Conservation (phyloP, 2,329 filamentous ascomycete genomes). For the Teratosphaeria nubilosa region DNA sequence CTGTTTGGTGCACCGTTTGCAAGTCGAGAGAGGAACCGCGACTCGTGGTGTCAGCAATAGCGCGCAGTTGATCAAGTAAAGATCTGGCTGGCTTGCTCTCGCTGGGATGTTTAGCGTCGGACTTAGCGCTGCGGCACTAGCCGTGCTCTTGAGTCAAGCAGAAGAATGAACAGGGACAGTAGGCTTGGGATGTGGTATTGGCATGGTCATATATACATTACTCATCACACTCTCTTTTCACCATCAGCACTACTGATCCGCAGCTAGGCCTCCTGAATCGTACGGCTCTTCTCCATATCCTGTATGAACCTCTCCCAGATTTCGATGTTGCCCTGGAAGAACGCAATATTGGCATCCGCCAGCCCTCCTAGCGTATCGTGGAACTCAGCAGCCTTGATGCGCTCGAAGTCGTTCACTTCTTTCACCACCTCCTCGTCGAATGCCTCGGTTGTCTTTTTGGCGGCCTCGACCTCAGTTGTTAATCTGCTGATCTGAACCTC, state of each 20-base stretch:
- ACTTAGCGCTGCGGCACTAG: neutral
- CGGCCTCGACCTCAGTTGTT: slow-evolving; percentile 76
- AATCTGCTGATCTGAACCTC: slow-evolving; percentile 89
- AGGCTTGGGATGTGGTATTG: neutral
- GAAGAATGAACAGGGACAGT: neutral
- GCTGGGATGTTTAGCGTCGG: neutral
- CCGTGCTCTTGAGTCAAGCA: neutral
- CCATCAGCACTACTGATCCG: neutral
- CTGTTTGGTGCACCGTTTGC: neutral
- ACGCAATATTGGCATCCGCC: slow-evolving; percentile 75
- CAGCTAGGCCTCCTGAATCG: neutral
- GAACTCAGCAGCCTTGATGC: slow-evolving; percentile 87
- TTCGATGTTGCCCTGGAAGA: slow-evolving; percentile 69
- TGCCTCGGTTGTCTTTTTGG: slow-evolving; percentile 76
- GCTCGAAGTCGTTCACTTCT: slow-evolving; percentile 87
- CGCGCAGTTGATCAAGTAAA: neutral
- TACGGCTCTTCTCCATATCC: slow-evolving; percentile 50
- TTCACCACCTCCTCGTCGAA: slow-evolving; percentile 95
- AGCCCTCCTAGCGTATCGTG: slow-evolving; percentile 73
- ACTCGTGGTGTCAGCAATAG: neutral
- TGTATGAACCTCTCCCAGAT: slow-evolving; percentile 86
- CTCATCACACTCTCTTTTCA: neutral
- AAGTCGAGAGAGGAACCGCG: neutral
- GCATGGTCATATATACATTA: neutral
- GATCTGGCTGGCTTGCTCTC: neutral